Percentiles rank a stretch among this genome's conserved stretches.
Evolutionary conservation across 2,329 filamentous ascomycete species (phyloP).

Genomic region (Triangularia verruculosa): DNA sequence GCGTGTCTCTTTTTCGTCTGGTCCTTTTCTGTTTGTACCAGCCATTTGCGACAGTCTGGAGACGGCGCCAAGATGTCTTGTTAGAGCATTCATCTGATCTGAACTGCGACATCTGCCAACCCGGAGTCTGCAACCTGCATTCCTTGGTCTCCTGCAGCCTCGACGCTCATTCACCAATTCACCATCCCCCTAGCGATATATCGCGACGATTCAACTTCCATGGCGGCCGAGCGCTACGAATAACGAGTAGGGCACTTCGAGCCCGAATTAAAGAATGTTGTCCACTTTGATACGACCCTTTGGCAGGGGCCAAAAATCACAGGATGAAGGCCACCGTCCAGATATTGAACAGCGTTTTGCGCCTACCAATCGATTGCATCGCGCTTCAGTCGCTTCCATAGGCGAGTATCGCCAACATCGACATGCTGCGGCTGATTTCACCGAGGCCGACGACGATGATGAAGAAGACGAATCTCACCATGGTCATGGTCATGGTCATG

Average conservation of each 20-base stretch:
- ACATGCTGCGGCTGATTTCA: conserved; percentile 63
- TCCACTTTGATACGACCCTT: conserved; percentile 34
- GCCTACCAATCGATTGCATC: conserved; percentile 3
- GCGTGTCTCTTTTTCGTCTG: conserved; percentile 17
- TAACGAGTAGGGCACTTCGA: conserved; percentile 26
- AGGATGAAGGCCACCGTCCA: conserved; percentile 21
- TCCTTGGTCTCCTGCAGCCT: neutral
- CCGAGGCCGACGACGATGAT: conserved; percentile 57
- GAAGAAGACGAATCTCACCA: conserved; percentile 27
- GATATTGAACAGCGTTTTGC: conserved; percentile 21
- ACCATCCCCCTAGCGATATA: neutral
- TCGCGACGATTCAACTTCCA: conserved; percentile 14
- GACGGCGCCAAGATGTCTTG: conserved; percentile 6
- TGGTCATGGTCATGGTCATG: conserved; percentile 35
- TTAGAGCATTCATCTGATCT: conserved; percentile 9
- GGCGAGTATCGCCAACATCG: conserved; percentile 40
- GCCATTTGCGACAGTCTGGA: neutral
- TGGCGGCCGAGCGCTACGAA: conserved; percentile 23
- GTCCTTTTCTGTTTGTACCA: conserved; percentile 1
- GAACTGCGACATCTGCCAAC: neutral
- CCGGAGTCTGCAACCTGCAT: neutral
- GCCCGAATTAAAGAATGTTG: conserved; percentile 31
- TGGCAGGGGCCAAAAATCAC: conserved; percentile 27
- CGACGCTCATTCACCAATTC: neutral
- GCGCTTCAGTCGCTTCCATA: conserved; percentile 15